Conservation (phyloP, 768 basidiomycete genomes). For the Kwoniella sp. region DNA sequence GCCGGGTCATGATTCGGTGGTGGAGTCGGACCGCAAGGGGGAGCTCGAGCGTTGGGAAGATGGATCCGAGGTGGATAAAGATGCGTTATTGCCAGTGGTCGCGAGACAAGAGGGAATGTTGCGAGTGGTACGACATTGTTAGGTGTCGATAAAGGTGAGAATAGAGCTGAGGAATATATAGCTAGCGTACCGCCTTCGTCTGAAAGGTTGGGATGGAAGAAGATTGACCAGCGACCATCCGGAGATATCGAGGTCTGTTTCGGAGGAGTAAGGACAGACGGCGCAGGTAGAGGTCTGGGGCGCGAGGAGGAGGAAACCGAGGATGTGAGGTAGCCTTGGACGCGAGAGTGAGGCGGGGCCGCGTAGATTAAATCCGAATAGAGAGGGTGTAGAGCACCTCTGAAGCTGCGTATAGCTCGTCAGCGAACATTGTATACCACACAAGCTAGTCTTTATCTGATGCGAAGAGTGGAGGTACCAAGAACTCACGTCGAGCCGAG, state of each 20-base stretch:
- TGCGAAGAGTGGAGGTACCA: too few species aligned
- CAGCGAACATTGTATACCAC: too few species aligned
- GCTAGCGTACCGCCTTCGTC: conserved; percentile 36
- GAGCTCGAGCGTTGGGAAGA: conserved; percentile 6
- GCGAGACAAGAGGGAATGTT: conserved; percentile 24
- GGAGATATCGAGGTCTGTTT: conserved; percentile 28
- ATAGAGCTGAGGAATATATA: conserved; percentile 31
- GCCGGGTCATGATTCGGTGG: conserved; percentile 15
- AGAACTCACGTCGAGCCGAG: conserved; percentile 15
- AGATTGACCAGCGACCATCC: conserved; percentile 29
- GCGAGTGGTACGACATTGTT: conserved; percentile 23
- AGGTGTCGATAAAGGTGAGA: conserved; percentile 26
- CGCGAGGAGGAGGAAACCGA: conserved; percentile 23
- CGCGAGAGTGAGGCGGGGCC: conserved; percentile 5
- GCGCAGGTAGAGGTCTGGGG: conserved; percentile 28
- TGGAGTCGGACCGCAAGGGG: conserved; percentile 29
- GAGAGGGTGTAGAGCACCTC: conserved; percentile 25
- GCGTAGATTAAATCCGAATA: conserved; percentile 37
- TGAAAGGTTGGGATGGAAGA: conserved; percentile 35
- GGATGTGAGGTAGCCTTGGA: conserved; percentile 25
- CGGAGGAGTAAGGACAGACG: conserved; percentile 26
- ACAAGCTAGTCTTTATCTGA: too few species aligned
- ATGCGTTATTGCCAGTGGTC: conserved; percentile 29
- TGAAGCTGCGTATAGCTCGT: too few species aligned
- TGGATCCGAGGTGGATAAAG: conserved; percentile 31